Base-by-base conservation (phyloP, 2,329 filamentous ascomycete species). In the Keithomyces neogunnii region DNA sequence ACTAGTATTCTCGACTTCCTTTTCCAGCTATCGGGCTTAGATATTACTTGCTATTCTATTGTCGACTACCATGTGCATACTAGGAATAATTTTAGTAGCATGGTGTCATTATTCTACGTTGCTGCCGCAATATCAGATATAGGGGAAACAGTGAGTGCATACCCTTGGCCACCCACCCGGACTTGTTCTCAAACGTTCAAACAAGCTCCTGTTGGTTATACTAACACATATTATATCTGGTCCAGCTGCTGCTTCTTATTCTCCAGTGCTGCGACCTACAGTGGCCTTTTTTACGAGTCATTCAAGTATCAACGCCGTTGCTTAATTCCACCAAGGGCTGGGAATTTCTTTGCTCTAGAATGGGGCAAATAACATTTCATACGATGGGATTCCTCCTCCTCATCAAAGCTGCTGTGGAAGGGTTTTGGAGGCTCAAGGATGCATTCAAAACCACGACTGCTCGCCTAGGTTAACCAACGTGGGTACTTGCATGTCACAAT, bases 131-230 rank as follows among this genome's bases (percentile, higher is more conserved):
- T 48, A 11, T 35, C 35, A 48, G 47, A 48, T 26, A 13, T 42
- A 13, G 47, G 26, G 42, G 47, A 48, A 48, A 48, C 47, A 13
- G 47, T 48, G 31, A 28, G 47, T 33, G n/a, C 28, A 35, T 19
- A 6, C 7, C 19, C 19, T 13, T n/a, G 28, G 7, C 35, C 31
- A 5, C 46, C n/a, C 46, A 11, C n/a, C 19, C 19, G 19, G 19
- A 13, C 32, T 5, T 6, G 19, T 19, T 11, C 3, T n/a, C 30
- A 8, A 6, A 19, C 19, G 19, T 19, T 19, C 19, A 19, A 19
- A 19, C n/a, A 29, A n/a, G 33, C n/a, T n/a, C 30, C 35, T 8
- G 19, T 4, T 8, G 13, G 46, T 2, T 35, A 29, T 19, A 31
- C 35, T 40, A 11, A 33, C 28, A 30, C 5, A 4, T 5, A 26